Percentiles rank a stretch among this genome's conserved stretches.
Evolutionary conservation across 2,329 filamentous ascomycete genomes (phyloP).

Genomic region (Fusarium abutilonis): DNA sequence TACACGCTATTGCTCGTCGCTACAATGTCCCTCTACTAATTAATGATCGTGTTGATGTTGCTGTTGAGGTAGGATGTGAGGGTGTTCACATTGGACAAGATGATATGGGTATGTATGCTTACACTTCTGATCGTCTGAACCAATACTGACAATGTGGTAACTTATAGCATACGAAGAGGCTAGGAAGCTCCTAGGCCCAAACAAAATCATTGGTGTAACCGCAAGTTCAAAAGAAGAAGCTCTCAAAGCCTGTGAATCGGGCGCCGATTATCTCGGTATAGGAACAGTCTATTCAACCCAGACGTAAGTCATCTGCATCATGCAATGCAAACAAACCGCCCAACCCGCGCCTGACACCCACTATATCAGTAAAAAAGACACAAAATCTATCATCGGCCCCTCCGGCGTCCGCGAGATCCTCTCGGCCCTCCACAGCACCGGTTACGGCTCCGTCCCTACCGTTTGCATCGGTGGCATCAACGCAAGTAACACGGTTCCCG

Average conservation of each 20-base stretch:
- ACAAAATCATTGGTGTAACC: constrained; percentile 88
- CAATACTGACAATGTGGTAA: constrained; percentile 4
- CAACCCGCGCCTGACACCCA: constrained; percentile 3
- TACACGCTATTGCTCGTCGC: constrained; percentile 76
- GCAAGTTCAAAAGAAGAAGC: constrained; percentile 81
- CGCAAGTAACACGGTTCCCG: constrained; percentile 74
- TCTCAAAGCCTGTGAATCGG: constrained; percentile 72
- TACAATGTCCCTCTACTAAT: constrained; percentile 83
- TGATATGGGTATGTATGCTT: constrained; percentile 78
- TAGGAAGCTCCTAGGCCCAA: constrained; percentile 75
- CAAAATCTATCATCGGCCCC: constrained; percentile 71
- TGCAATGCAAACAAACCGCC: neutral
- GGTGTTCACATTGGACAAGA: constrained; percentile 96
- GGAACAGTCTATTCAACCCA: constrained; percentile 88
- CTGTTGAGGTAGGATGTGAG: constrained; percentile 84
- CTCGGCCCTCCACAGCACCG: constrained; percentile 62
- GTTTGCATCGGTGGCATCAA: constrained; percentile 94
- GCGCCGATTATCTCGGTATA: constrained; percentile 91
- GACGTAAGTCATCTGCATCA: constrained; percentile 64
- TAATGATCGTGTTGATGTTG: constrained; percentile 93
- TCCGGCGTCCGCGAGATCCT: constrained; percentile 65
- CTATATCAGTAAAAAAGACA: constrained; percentile 77
- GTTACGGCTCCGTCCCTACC: constrained; percentile 61
- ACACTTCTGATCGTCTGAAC: neutral
- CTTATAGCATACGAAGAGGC: constrained; percentile 58